These are phyloP conservation scores for Striga hermonthica DNA, from an alignment of 305 asterid genomes.

Conservation along the genomic window DNA sequence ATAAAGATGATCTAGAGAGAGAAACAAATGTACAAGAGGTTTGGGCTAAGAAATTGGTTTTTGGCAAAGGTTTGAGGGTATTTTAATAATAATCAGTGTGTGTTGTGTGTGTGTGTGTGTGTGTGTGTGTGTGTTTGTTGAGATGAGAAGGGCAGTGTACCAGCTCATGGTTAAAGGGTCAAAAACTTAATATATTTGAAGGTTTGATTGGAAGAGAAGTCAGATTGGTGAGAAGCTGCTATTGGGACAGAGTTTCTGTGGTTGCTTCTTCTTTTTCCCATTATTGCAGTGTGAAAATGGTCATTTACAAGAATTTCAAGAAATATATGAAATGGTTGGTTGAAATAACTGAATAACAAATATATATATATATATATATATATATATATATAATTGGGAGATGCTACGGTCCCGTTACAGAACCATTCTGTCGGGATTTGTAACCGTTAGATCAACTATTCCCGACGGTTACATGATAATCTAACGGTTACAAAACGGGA, in stretches of 20 bases:
- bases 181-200: slow-evolving; percentile 1
- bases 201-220: slow-evolving; percentile 66
- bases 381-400: no score
- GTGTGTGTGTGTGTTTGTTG: slow-evolving; percentile 28
- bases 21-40: slow-evolving; percentile 1
- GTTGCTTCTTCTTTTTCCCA: slow-evolving; percentile 36
- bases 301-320: background rate
- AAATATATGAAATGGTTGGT: background rate
- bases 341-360: slow-evolving; percentile 4
- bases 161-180: slow-evolving; percentile 59
- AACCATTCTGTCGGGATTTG: no score
- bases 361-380: no score
- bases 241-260: slow-evolving; percentile 29
- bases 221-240: slow-evolving; percentile 33
- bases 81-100: slow-evolving; percentile 26
- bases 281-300: background rate
- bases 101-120: no score
- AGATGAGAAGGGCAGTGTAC: slow-evolving; percentile 37
- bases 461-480: no score
- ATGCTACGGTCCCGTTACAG: no score
- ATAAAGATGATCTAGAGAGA: slow-evolving; percentile 1
- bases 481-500: no score
- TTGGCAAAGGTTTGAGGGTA: slow-evolving; percentile 15
- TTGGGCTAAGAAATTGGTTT: background rate
- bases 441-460: no score